A percentile compares a stretch with the other conserved stretches of the same genome.
Conservation (phyloP, 2,329 filamentous ascomycete species). For the Alternaria hordeiaustralica region DNA sequence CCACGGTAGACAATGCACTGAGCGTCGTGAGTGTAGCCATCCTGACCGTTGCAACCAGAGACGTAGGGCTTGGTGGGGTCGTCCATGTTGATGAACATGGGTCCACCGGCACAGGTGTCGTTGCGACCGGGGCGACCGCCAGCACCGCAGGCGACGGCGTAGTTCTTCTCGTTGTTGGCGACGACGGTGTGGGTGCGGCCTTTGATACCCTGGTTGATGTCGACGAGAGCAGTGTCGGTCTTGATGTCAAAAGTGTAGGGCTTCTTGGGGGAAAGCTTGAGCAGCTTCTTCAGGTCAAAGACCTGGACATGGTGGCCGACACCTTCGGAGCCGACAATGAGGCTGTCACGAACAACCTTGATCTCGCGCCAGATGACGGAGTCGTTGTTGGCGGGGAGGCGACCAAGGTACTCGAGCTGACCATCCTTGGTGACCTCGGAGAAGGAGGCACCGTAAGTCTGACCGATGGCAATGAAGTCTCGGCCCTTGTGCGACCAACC, state of each 20-base stretch:
- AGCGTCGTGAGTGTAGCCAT: constrained; percentile 67
- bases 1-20: constrained; percentile 65
- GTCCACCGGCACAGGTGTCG: constrained; percentile 56
- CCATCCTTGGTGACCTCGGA: constrained; percentile 58
- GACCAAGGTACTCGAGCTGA: constrained; percentile 61
- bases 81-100: constrained; percentile 66
- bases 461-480: constrained; percentile 62
- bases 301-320: constrained; percentile 63
- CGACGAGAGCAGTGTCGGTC: constrained; percentile 40
- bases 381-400: constrained; percentile 55
- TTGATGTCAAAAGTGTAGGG: constrained; percentile 39
- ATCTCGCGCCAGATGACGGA: constrained; percentile 62
- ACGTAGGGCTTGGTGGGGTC: constrained; percentile 55
- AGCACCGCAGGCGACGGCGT: constrained; percentile 45
- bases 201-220: constrained; percentile 30
- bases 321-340: constrained; percentile 51
- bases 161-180: constrained; percentile 43
- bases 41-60: constrained; percentile 61
- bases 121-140: constrained; percentile 38
- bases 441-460: constrained; percentile 63
- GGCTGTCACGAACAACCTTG: constrained; percentile 49
- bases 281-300: constrained; percentile 62
- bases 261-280: constrained; percentile 41
- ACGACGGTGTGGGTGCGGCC: constrained; percentile 48
- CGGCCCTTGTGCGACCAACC: constrained; percentile 61